phyloP scores from a whole-genome alignment of 2,329 filamentous ascomycete species.

The Decorospora gaudefroyi region DNA sequence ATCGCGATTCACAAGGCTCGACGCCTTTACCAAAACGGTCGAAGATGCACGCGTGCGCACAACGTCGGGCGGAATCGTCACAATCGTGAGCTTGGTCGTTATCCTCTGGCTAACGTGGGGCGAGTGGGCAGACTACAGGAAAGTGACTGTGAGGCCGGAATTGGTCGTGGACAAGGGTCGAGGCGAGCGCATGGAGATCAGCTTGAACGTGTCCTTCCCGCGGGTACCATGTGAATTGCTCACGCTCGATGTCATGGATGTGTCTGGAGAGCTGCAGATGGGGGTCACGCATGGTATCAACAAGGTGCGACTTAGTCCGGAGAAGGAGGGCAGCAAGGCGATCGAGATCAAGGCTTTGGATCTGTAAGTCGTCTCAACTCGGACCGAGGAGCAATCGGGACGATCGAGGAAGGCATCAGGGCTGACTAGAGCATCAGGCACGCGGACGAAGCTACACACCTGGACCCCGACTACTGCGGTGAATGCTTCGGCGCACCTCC shows the following conservation, averaged over 20 bases:
- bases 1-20: conserved; percentile 92
- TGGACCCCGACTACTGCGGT: conserved; percentile 91
- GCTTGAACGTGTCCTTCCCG: conserved; percentile 95
- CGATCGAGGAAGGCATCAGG: neutral
- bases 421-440: conserved; percentile 56
- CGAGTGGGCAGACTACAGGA: conserved; percentile 93
- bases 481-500: conserved; percentile 84
- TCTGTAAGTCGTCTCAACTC: conserved; percentile 42
- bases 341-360: conserved; percentile 48
- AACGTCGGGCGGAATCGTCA: conserved; percentile 92
- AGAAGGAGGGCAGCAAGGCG: conserved; percentile 69
- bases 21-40: conserved; percentile 98
- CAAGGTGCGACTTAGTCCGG: conserved; percentile 80
- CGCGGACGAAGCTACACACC: conserved; percentile 69
- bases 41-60: conserved; percentile 97
- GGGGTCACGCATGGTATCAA: conserved; percentile 90
- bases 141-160: conserved; percentile 85
- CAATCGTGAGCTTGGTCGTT: conserved; percentile 83
- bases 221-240: conserved; percentile 91
- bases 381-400: neutral
- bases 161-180: conserved; percentile 94
- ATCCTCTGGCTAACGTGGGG: conserved; percentile 89
- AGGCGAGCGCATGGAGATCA: conserved; percentile 99
- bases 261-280: conserved; percentile 94
- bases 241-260: conserved; percentile 98